These are phyloP conservation scores for Yamadazyma pseudoaaseri DNA, from an alignment of 1,139 yeast species.

Conservation along the genomic window DNA sequence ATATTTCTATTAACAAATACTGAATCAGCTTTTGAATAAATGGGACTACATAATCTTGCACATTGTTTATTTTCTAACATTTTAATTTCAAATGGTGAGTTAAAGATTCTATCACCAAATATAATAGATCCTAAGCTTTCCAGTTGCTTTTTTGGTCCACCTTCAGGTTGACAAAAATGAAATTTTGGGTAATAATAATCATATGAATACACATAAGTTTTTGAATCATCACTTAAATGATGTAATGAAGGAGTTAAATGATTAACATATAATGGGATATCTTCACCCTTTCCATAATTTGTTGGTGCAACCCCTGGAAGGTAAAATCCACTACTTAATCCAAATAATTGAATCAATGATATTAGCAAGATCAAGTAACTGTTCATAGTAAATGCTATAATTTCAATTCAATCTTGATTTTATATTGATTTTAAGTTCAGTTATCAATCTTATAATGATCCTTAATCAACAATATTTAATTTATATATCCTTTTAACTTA, in stretches of 20 bases:
- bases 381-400: not conserved
- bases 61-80: constrained; percentile 77
- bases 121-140: constrained; percentile 91
- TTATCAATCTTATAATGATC: too few species aligned
- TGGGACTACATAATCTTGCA: constrained; percentile 55
- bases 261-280: constrained; percentile 78
- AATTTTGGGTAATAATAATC: constrained; percentile 86
- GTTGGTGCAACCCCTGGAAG: constrained; percentile 96
- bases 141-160: constrained; percentile 70
- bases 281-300: constrained; percentile 70
- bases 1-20: constrained; percentile 75
- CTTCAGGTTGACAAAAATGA: constrained; percentile 78
- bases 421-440: not conserved
- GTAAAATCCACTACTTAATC: constrained; percentile 59
- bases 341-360: constrained; percentile 9
- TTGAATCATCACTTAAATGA: constrained; percentile 39
- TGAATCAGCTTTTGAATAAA: constrained; percentile 65
- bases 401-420: not conserved
- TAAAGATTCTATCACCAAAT: constrained; percentile 93
- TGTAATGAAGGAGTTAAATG: constrained; percentile 81
- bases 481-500: too few species aligned
- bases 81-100: constrained; percentile 79
- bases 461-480: too few species aligned
- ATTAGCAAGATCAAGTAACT: too few species aligned
- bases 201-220: constrained; percentile 66